A percentile compares a stretch with the other conserved stretches of the same genome.
phyloP scores from a whole-genome alignment of 169 alveolate species.

The Plasmodium gonderi region DNA sequence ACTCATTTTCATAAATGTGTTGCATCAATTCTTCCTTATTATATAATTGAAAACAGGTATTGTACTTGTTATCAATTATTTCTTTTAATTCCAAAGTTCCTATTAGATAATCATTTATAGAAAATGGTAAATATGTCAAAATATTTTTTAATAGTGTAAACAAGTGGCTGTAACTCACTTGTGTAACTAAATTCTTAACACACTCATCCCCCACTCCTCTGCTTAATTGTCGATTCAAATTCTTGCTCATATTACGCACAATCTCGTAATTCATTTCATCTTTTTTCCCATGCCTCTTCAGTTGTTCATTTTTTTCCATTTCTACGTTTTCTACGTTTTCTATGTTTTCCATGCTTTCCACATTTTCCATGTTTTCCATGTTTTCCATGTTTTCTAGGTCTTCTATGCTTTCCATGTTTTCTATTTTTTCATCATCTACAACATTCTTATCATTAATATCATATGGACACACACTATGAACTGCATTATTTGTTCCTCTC shows the following conservation, averaged over 20 bases:
- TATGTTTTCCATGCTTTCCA: too few species aligned
- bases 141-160: conserved; percentile 47
- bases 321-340: background rate
- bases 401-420: too few species aligned
- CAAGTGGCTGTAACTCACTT: conserved; percentile 61
- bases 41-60: conserved; percentile 65
- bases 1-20: conserved; percentile 62
- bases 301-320: background rate
- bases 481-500: background rate
- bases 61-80: conserved; percentile 44
- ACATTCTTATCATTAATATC: too few species aligned
- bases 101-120: conserved; percentile 46
- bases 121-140: conserved; percentile 56
- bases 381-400: too few species aligned
- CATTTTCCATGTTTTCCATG: too few species aligned
- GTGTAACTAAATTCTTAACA: conserved; percentile 38
- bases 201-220: conserved; percentile 60
- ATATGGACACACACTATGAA: too few species aligned
- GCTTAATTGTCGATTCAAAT: conserved; percentile 43
- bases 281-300: background rate
- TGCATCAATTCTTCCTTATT: conserved; percentile 36
- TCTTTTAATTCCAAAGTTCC: conserved; percentile 56
- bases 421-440: too few species aligned
- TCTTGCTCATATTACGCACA: conserved; percentile 17
- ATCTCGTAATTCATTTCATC: conserved; percentile 32